Evolutionary conservation across 1,284 basidiomycete species (phyloP), one percentile per base, ranked within the genome.

Genomic region (Acaromyces ingoldii): DNA sequence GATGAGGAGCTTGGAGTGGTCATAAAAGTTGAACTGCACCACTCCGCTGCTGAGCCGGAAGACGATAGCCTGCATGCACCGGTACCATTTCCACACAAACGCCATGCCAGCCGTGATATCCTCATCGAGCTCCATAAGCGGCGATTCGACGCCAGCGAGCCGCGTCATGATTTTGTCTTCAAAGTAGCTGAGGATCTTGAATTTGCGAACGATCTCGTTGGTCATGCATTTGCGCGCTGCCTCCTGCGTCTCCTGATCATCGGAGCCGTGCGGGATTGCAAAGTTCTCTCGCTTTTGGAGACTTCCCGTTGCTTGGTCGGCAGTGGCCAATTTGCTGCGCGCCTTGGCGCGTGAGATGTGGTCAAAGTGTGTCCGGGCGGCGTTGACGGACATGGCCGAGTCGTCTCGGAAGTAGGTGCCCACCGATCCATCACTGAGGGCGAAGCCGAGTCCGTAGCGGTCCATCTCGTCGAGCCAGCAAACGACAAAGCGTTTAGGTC

Each of bases 391-490:
- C 64, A 95, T 78, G 13, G 83, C 87, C 6, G 90, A 89, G 65
- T 87, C 89, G 76, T 98, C 93, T 70, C 96, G 95, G 79, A 96
- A 97, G 77, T 96, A 86, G 19, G 96, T 89, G 6, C 91, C 91
- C 25, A 96, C 86, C 1, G 88, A 87, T 3, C 93, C 91, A 72
- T 98, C 91, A 26, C 88, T 91, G 68, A 98, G 80, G 1, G 90
- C 90, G 75, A 97, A 97, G 1, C 92, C 95, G 84, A 97, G 92
- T 9, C 93, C 95, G 77, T 97, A 98, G 79, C 95, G 95, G 76
- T 92, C 90, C 75, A 89, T 92, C 75, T 97, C 96, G 77, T 98
- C 93, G 41, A 97, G 87, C 93, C 93, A 98, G 7, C 88, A 90
- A 1, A 89, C 88, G 63, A 98, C 89, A 77, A 97, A 98, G 13